Base-by-base conservation (phyloP, 345 rosid genomes). In the Dimocarpus longan region DNA sequence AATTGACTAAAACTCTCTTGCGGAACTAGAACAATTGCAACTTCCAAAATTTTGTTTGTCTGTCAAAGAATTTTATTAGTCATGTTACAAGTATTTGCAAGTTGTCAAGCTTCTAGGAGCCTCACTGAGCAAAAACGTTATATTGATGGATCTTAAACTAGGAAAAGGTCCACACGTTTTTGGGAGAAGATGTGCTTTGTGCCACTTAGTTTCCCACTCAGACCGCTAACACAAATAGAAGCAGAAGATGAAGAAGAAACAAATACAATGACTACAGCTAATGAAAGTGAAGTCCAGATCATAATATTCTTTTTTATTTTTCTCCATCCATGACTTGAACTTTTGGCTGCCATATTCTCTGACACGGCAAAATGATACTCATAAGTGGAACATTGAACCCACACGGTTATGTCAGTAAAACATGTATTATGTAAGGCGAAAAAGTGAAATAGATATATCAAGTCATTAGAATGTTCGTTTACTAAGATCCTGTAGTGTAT, bases 81-180 rank as follows among this genome's bases (percentile, higher is more conserved):
- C 52, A 46, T 46, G 52, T 3, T 1, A 32, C 37, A 46, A 46
- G 12, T 46, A 46, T 46, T 24, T 65, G 13, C 42, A 56, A 39
- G 11, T 73, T 12, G 43, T 13, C 62, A 66, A 32, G 28, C 60
- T 75, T 75, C 71, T 28, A 66, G 63, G n/a, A 65, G n/a, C 37
- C 48, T 76, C 12, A 75, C 57, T 2, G 24, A 62, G 56, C 32
- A n/a, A 28, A 68, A n/a, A 2, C 37, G 37, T 32, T 32, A 32
- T 32, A 4, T 7, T 68, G 52, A 46, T 8, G 5, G 0, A 5
- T 46, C 8, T n/a, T 2, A 18, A 21, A 5, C 19, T n/a, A 59
- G 8, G 1, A 60, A 56, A 68, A 74, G 78, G 78, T 54, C 78
- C 82, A 80, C 82, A 60, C 82, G 82, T 62, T 68, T 68, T 79